Evolutionary conservation across 257 asterid genomes (phyloP), one percentile per base, ranked within the genome.

Genomic region (Jasminum sambac): DNA sequence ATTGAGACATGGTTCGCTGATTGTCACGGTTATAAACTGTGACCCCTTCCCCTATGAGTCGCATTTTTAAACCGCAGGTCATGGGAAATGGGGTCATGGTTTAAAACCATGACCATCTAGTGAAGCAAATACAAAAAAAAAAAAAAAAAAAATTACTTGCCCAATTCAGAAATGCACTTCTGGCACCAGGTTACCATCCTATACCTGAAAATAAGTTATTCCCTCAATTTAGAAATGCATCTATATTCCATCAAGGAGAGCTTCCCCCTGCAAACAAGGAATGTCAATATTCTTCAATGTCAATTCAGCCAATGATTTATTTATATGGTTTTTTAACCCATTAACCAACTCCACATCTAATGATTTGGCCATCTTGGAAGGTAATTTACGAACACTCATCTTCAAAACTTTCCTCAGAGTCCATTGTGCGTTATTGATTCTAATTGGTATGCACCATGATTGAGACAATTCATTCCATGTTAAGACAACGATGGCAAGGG

Each of bases 371-470:
- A 21, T 72, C 81, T 41, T 76, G 24, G 81, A 66, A 64, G 68
- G 71, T 21, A 25, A 63, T 55, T 69, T 71, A 24, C 12, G 76
- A 39, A 71, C 67, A 68, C 74, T 70, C 63, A 39, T 72, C 76
- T 72, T 89, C 61, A 72, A 60, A 55, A 76, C 71, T 77, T 88
- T 89, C 85, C 84, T 80, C 23, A 94, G 91, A 44, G 84, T 84
- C 96, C 96, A 85, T 46, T 75, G 17, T 3, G 98, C 96, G 86
- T 94, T 97, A 82, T 78, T 81, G 50, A 94, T 77, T 76, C 97
- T 86, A 74, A 85, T 97, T 94, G 79, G 61, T 79, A 77, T 63
- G 72, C 74, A 79, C 14, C 40, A 71, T 74, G 69, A 78, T 50
- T 52, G 64, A 17, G 8, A 55, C 8, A 55, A 21, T 23, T 55